Base-by-base conservation (phyloP, 352 stramenopile genomes). In the Globisporangium splendens region DNA sequence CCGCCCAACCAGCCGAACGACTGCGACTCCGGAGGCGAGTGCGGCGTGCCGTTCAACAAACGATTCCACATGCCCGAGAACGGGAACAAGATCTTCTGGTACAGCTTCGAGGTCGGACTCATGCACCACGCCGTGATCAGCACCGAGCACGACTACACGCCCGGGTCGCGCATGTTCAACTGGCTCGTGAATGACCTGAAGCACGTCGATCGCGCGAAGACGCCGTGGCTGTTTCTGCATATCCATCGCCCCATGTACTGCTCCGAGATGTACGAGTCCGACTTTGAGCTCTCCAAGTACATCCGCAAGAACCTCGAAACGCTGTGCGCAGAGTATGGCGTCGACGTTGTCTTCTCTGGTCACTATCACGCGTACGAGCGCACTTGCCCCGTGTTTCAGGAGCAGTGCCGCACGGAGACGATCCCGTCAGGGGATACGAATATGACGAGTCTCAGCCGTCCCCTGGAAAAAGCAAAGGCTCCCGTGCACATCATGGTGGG, bases 1-100 rank as follows among this genome's bases (percentile, higher is more conserved):
- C 28, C 28, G 28, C 28, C 28, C 13, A 67, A 60, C n/a, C 55
- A 62, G 28, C 28, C 28, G 28, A 35, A 35, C n/a, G 76, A 69
- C 8, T 70, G 79, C 28, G 68, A 95, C 52, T 83, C 70, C 13
- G 73, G 73, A 22, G 91, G 91, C 8, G 91, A 97, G 70, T 97
- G 91, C 66, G 88, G 89, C 21, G 75, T 97, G 11, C 83, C 90
- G 0, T 79, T 73, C 5, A 56, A n/a, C 50, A 41, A 38, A 15
- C 48, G 48, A 12, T 53, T 53, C 24, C 24, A 22, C 48, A 53
- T 53, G 48, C 48, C 48, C 17, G 48, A 38, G 7, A 41, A 53
- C 8, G 48, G 48, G 10, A 53, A 41, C 48, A 53, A 42, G 7
- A 68, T 82, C 1, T 88, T 78, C 56, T 89, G 75, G 74, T 35